Evolutionary conservation across 345 rosid genomes (phyloP).

Genomic region (Brassica cretica): DNA sequence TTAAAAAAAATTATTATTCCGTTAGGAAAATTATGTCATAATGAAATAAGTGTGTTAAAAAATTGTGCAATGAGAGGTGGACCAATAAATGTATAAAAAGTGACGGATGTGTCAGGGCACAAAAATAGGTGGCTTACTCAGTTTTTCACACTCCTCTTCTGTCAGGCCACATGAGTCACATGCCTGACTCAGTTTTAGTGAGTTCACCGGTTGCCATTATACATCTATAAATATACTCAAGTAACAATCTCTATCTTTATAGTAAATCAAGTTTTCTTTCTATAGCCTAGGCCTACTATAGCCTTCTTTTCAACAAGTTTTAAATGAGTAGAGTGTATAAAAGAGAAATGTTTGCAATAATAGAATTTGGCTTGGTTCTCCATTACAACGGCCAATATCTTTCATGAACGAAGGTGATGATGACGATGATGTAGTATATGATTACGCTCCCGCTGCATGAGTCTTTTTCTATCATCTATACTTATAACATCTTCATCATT

Average conservation of each 20-base stretch:
- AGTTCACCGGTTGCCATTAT: slow-evolving; percentile 4
- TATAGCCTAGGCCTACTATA: neutral
- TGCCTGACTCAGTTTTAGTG: slow-evolving; percentile 18
- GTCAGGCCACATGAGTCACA: slow-evolving; percentile 39
- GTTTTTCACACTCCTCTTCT: slow-evolving; percentile 39
- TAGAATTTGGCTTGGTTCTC: slow-evolving; percentile 4
- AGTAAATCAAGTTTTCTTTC: neutral
- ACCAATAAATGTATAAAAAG: slow-evolving; percentile 32
- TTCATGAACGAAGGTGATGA: slow-evolving; percentile 33
- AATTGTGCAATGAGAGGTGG: slow-evolving; percentile 30
- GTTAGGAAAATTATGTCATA: neutral
- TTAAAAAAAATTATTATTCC: slow-evolving; percentile 12
- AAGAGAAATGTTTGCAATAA: neutral
- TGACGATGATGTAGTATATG: slow-evolving; percentile 32
- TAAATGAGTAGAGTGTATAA: slow-evolving; percentile 6
- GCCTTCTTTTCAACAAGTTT: neutral
- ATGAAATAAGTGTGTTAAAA: neutral
- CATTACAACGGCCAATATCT: slow-evolving; percentile 1
- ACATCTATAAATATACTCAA: slow-evolving; percentile 21
- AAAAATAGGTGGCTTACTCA: slow-evolving; percentile 36
- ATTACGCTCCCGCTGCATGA: slow-evolving; percentile 40
- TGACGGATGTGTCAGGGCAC: slow-evolving; percentile 37
- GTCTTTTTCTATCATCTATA: neutral
- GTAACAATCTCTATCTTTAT: slow-evolving; percentile 20
- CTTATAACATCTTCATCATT: slow-evolving; percentile 11